Base-by-base conservation (phyloP, 257 asterid genomes). In the Ligustrum vulgare region DNA sequence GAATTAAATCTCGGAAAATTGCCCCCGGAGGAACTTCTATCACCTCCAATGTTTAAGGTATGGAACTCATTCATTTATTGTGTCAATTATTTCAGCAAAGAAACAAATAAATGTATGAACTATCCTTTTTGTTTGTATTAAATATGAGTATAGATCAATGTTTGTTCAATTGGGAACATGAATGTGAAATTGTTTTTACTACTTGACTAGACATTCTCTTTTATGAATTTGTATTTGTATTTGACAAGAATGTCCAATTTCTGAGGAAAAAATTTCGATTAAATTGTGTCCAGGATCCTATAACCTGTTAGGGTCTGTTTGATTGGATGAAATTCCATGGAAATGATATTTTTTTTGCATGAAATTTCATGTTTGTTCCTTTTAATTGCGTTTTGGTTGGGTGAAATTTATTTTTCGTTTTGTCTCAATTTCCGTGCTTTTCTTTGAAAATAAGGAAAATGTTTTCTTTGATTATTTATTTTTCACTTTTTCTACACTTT, bases 1-100 rank as follows among this genome's bases (percentile, higher is more conserved):
- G 92, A 92, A 75, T 76, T 92, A 71, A 81, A 85, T 74, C 80
- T 78, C 16, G 96, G 96, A 70, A 94, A 83, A 82, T 75, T 91
- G 83, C 98, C 96, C 41, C 98, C 96, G 3, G 99, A 91, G 85
- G 99, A 92, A 76, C 91, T 94, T 71, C 82, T 94, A 67, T 94
- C 99, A 6, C 94, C 86, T 78, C 96, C 99, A 68, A 91, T 83
- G 89, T 94, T 94, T 79, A 92, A 94, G 98, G 98, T 92, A 84
- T 63, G 66, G 9, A 69, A 45, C 33, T 34, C 34, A 18, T 58
- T 70, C 75, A 58, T 31, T 9, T 60, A 6, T 23, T 2, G 1
- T 25, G 35, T 60, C 16, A 60, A 11, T 60, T 23, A 23, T 60
- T 7, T 22, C 33, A 9, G 67, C 33, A 25, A 22, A 60, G 3